These are phyloP conservation scores for Clitopilus hobsonii DNA, from an alignment of 768 basidiomycete genomes.

Conservation along the genomic window DNA sequence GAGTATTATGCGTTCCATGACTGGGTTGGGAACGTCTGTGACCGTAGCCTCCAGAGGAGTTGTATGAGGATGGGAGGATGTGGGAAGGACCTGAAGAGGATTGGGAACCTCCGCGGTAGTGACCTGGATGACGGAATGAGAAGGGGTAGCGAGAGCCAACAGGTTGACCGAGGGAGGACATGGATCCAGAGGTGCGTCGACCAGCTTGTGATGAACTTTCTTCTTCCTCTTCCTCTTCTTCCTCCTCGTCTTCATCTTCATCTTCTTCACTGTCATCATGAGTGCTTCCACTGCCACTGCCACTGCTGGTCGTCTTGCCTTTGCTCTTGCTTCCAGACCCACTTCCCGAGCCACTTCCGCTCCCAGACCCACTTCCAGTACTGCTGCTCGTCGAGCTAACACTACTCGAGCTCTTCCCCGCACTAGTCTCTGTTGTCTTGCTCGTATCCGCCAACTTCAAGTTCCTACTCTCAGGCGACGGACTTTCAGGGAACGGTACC, in stretches of 20 bases:
- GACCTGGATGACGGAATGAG: slow-evolving; percentile 48
- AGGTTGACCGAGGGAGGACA: slow-evolving; percentile 83
- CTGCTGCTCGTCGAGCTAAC: not conserved
- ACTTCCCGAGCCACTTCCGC: slow-evolving; percentile 13
- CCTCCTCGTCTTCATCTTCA: slow-evolving; percentile 24
- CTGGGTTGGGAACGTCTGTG: not conserved
- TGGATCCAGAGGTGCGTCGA: slow-evolving; percentile 69
- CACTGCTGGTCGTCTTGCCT: slow-evolving; percentile 23
- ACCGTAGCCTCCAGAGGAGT: slow-evolving; percentile 12
- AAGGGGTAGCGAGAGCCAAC: slow-evolving; percentile 69
- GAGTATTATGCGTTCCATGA: not conserved
- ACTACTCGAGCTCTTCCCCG: slow-evolving; percentile 5
- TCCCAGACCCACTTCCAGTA: slow-evolving; percentile 13
- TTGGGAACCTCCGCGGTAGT: slow-evolving; percentile 31
- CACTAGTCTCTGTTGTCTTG: slow-evolving; percentile 8
- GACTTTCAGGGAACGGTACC: slow-evolving; percentile 64
- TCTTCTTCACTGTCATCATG: slow-evolving; percentile 23
- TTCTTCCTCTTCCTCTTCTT: slow-evolving; percentile 37
- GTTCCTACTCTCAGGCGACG: slow-evolving; percentile 44
- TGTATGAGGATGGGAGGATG: slow-evolving; percentile 26
- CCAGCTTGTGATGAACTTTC: slow-evolving; percentile 47
- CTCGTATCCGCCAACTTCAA: too few relatives aligned
- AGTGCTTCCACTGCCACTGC: slow-evolving; percentile 11
- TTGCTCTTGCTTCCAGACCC: slow-evolving; percentile 13
- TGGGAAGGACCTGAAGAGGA: slow-evolving; percentile 39